Evolutionary conservation across 441 rosid genomes (phyloP).

Genomic region (Mallotus repandus): DNA sequence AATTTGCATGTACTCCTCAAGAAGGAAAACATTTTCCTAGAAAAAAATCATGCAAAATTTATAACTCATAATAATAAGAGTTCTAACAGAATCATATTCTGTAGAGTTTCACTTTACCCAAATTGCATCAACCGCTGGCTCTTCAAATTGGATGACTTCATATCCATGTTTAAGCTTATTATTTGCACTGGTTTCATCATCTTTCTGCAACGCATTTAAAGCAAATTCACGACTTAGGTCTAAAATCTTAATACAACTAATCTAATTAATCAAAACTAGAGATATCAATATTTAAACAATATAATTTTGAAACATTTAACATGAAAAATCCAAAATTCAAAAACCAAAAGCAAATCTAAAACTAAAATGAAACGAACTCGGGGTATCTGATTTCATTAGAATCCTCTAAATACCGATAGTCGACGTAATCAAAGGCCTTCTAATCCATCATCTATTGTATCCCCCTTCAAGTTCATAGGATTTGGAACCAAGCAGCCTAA

Average conservation of each 20-base stretch:
- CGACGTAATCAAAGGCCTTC: no score
- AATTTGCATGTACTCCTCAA: constrained; percentile 39
- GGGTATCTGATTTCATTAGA: no score
- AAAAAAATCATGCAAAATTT: constrained; percentile 12
- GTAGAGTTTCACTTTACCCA: constrained; percentile 38
- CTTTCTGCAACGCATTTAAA: constrained; percentile 36
- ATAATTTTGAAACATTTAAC: neutral
- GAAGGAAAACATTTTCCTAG: constrained; percentile 45
- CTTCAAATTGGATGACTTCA: constrained; percentile 52
- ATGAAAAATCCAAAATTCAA: no score
- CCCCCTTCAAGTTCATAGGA: no score
- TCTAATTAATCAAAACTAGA: neutral
- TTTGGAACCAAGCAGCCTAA: no score
- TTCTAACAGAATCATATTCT: neutral
- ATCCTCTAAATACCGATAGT: no score
- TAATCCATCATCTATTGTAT: no score
- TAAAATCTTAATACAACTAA: no score
- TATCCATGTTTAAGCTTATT: constrained; percentile 28
- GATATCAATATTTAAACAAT: no score
- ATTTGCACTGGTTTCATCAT: constrained; percentile 27
- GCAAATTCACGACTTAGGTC: no score
- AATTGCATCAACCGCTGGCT: constrained; percentile 52
- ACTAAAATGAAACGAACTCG: no score
- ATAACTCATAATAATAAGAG: constrained; percentile 13
- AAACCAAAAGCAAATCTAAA: no score